Conservation (phyloP, 139 green algal genomes). For the Coelastrella sp. region DNA sequence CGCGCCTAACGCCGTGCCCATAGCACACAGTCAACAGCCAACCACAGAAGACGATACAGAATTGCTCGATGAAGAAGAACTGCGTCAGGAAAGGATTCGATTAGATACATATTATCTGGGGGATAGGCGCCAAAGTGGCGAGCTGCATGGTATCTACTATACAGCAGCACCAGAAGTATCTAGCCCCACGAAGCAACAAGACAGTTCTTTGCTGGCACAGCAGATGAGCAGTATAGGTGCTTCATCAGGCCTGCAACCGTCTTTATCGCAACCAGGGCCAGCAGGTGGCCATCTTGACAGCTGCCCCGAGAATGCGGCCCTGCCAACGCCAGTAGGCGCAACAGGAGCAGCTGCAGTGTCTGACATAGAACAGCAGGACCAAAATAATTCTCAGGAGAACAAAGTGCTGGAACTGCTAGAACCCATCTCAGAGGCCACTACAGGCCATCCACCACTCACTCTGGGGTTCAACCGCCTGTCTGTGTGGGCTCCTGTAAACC, state of each 20-base stretch:
- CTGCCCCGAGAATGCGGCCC: not conserved
- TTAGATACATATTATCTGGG: not conserved
- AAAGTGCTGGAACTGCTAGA: conserved; percentile 33
- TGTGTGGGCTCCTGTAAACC: conserved; percentile 35
- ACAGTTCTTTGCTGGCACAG: not conserved
- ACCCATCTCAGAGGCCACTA: conserved; percentile 17
- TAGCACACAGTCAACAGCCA: not conserved
- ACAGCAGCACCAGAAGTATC: not conserved
- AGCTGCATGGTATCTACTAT: conserved; percentile 22
- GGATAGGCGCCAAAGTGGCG: not conserved
- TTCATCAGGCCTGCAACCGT: not conserved
- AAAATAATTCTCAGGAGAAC: not conserved
- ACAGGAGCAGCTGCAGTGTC: not conserved
- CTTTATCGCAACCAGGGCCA: not conserved
- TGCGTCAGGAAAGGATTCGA: not conserved
- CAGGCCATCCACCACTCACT: not conserved
- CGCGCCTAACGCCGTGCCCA: not conserved
- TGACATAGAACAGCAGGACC: conserved; percentile 1
- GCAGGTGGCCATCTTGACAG: not conserved
- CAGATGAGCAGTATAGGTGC: not conserved
- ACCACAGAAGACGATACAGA: not conserved
- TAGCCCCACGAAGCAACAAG: not conserved
- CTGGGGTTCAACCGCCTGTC: conserved; percentile 28
- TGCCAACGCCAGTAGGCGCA: not conserved
- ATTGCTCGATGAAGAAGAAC: not conserved